Conservation (phyloP, 345 rosid genomes). For the Erodium maritimum region DNA sequence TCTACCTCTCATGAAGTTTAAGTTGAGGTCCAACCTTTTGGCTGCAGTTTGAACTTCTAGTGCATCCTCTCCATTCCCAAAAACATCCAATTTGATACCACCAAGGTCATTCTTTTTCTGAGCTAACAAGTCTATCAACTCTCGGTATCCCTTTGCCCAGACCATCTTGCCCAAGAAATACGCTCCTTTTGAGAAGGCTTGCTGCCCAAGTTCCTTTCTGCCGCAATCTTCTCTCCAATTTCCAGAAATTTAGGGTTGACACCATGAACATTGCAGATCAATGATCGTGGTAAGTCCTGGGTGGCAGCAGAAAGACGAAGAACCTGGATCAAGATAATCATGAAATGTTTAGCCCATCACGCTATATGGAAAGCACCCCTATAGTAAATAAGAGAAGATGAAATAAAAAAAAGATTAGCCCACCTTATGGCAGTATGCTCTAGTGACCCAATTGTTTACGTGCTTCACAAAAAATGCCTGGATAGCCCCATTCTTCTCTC, state of each 20-base stretch:
- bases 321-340: constrained; percentile 36
- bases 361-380: neutral
- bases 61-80: constrained; percentile 95
- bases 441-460: constrained; percentile 79
- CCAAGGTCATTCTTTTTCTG: constrained; percentile 69
- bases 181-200: constrained; percentile 91
- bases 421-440: constrained; percentile 92
- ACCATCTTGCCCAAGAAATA: constrained; percentile 97
- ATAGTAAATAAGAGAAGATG: neutral
- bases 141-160: constrained; percentile 98
- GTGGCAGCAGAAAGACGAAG: constrained; percentile 97
- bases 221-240: constrained; percentile 80
- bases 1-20: constrained; percentile 78
- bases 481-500: constrained; percentile 87
- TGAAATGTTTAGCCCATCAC: neutral
- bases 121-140: constrained; percentile 73
- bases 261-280: constrained; percentile 92
- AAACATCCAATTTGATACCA: constrained; percentile 80
- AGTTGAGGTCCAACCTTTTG: constrained; percentile 50
- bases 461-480: constrained; percentile 93
- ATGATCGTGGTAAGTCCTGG: constrained; percentile 82
- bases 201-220: constrained; percentile 80
- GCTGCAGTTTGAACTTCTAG: constrained; percentile 71
- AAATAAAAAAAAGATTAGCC: neutral
- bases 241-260: constrained; percentile 85